Base-by-base conservation (phyloP, 2,329 filamentous ascomycete genomes). In the Fusarium sp. region DNA sequence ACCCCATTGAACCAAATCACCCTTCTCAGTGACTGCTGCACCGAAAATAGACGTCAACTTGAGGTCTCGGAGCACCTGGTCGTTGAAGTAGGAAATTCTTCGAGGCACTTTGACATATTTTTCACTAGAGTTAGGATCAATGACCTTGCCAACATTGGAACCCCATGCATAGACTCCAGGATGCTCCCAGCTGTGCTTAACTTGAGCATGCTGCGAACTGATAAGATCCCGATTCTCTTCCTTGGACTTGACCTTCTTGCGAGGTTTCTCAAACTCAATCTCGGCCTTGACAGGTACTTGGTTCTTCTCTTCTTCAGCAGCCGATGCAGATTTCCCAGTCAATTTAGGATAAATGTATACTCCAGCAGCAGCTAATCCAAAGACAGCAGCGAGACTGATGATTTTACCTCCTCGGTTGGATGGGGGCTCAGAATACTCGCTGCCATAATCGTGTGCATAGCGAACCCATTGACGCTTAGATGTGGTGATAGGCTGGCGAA, bases 81-180 rank as follows among this genome's bases (percentile, higher is more conserved):
- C 92, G 75, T 98, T 90, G 75, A 99, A 98, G 79, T 90, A 96
- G 1, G 86, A 72, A 74, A 98, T 89, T 62, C 94, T 86, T 61
- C 91, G 85, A 15, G 96, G 94, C 3, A 87, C 89, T 81, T 97
- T 97, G 77, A 98, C 84, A 66, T 90, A 86, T 31, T 83, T 82
- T 56, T 97, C 94, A 52, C 91, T 86, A 10, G 92, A 95, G 67
- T 91, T 89, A 1, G 94, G 94, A 41, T 94, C 94, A 37, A 92
- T 92, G n/a, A 97, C 94, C 72, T 87, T 87, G 63, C 94, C 93
- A 16, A 84, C 83, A 74, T 99, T 99, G 18, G 91, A 93, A 1
- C 96, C 96, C 95, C 96, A 99, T 7, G 91, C 89, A 80, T 97
- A 98, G 0, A 98, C 91, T 3, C 94, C 96, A 0, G 96, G 95